Conservation (phyloP, 2,329 filamentous ascomycete genomes). For the Neofusicoccum sp. region DNA sequence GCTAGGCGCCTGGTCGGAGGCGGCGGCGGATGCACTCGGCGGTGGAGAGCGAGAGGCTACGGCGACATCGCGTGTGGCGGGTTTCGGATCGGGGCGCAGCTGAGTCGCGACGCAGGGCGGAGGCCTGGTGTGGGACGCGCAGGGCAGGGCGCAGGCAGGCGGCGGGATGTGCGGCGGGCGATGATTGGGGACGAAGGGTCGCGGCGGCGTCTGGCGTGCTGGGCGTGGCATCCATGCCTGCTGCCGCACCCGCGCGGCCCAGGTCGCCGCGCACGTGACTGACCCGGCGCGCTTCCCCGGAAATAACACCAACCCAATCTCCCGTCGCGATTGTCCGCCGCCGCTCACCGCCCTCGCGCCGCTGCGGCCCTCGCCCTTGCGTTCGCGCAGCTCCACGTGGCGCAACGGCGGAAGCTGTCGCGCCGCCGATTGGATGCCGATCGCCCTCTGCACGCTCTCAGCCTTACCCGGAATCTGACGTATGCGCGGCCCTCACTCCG, state of each 20-base stretch:
- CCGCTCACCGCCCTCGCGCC: too few species aligned
- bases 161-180: too few species aligned
- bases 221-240: too few species aligned
- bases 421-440: neutral
- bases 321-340: too few species aligned
- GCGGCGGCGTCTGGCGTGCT: too few species aligned
- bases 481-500: neutral
- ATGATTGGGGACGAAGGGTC: too few species aligned
- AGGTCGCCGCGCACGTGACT: too few species aligned
- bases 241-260: too few species aligned
- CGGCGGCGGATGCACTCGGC: neutral
- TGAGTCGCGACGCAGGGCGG: neutral
- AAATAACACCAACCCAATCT: too few species aligned
- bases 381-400: slow-evolving; percentile 7
- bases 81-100: neutral
- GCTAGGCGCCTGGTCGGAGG: neutral
- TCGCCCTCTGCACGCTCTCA: neutral
- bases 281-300: too few species aligned
- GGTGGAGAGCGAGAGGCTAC: slow-evolving; percentile 5
- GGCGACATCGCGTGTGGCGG: neutral
- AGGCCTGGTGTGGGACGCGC: neutral
- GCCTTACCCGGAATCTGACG: slow-evolving; percentile 13
- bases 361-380: too few species aligned
- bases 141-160: neutral
- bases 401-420: neutral